Conservation (phyloP, 352 stramenopile genomes). For the Phytophthora sp. region DNA sequence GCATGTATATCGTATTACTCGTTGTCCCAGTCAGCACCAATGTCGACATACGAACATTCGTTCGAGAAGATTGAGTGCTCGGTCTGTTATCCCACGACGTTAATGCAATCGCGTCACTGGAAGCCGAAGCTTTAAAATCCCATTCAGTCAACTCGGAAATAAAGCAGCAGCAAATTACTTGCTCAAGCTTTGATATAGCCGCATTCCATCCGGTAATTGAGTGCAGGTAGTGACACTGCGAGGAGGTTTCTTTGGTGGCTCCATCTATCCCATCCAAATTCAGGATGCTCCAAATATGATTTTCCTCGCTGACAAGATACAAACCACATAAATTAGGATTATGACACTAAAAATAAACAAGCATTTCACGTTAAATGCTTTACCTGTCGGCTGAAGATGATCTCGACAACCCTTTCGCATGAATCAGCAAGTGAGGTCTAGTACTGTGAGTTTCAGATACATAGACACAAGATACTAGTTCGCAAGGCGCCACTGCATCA, state of each 20-base stretch:
- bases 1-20: constrained; percentile 50
- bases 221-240: constrained; percentile 30
- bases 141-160: constrained; percentile 30
- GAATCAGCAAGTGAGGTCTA: constrained; percentile 38
- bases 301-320: constrained; percentile 5
- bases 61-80: not conserved
- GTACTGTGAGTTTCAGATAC: constrained; percentile 29
- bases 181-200: constrained; percentile 7
- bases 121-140: constrained; percentile 19
- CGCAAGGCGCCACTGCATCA: constrained; percentile 2
- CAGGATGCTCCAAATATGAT: constrained; percentile 32
- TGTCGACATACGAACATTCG: constrained; percentile 28
- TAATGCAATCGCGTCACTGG: not conserved
- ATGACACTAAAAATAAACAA: not conserved
- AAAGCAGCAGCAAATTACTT: constrained; percentile 42
- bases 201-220: not conserved
- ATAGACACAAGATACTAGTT: constrained; percentile 38
- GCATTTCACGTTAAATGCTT: not conserved
- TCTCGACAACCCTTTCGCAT: constrained; percentile 4
- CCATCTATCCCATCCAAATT: constrained; percentile 1
- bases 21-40: constrained; percentile 56
- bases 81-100: constrained; percentile 9
- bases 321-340: constrained; percentile 5
- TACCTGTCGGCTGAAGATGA: constrained; percentile 20
- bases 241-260: not conserved